These are phyloP conservation scores for Taiwanofungus camphoratus DNA, from an alignment of 1,284 basidiomycete species.

Conservation along the genomic window DNA sequence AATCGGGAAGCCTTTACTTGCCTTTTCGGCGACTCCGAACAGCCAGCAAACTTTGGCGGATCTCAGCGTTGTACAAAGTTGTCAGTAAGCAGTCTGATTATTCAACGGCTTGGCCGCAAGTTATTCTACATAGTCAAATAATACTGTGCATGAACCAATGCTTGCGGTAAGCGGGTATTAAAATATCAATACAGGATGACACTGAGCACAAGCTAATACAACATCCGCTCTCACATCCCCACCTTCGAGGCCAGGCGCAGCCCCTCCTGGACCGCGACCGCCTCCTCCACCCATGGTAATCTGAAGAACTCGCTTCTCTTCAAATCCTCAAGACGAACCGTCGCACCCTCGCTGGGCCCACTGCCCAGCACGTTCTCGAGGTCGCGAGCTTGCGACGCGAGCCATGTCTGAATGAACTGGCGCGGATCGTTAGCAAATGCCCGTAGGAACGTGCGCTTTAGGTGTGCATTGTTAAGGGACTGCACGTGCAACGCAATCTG, in stretches of 20 bases:
- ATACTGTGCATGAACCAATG: too few species aligned
- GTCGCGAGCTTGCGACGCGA: constrained; percentile 88
- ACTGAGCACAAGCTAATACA: background rate
- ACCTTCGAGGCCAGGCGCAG: constrained; percentile 41
- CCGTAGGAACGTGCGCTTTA: constrained; percentile 83
- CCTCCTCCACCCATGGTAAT: constrained; percentile 84
- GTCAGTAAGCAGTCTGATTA: too few species aligned
- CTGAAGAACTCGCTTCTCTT: constrained; percentile 86
- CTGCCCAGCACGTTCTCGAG: constrained; percentile 86
- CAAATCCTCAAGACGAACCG: constrained; percentile 82
- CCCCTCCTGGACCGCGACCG: constrained; percentile 52
- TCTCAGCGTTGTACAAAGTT: background rate
- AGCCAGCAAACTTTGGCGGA: background rate
- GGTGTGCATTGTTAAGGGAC: constrained; percentile 78
- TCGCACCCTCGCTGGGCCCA: constrained; percentile 76
- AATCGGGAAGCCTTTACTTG: constrained; percentile 19
- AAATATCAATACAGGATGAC: constrained; percentile 3
- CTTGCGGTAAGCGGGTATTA: too few species aligned
- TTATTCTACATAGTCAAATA: background rate
- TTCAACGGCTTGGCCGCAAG: too few species aligned
- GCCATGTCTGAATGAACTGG: constrained; percentile 83
- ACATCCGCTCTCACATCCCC: constrained; percentile 13
- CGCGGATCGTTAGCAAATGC: constrained; percentile 80
- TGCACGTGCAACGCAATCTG: constrained; percentile 77
- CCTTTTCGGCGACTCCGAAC: constrained; percentile 1